phyloP scores from a whole-genome alignment of 768 basidiomycete species.

The Lyophyllum shimeji region DNA sequence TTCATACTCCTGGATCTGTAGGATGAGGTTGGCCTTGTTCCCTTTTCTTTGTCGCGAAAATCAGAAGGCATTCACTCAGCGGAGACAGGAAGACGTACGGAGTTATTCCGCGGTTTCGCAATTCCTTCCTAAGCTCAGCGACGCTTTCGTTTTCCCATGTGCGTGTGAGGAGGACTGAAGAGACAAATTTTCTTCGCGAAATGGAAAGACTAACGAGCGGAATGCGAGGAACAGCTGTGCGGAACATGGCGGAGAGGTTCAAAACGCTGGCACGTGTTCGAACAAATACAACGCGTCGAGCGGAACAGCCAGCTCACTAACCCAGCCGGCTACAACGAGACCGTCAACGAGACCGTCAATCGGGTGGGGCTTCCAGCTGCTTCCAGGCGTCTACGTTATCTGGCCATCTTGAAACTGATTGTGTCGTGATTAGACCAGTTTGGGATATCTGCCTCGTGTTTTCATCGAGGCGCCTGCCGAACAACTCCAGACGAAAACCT shows the following conservation, averaged over 20 bases:
- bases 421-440: conserved; percentile 2
- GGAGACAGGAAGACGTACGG: conserved; percentile 36
- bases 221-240: conserved; percentile 17
- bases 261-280: conserved; percentile 1
- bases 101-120: conserved; percentile 54
- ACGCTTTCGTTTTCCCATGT: conserved; percentile 56
- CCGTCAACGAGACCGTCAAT: background rate
- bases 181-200: conserved; percentile 39
- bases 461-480: conserved; percentile 39
- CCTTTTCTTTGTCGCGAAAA: conserved; percentile 43
- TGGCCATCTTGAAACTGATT: conserved; percentile 20
- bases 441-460: conserved; percentile 55
- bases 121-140: conserved; percentile 50
- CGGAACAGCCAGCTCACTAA: background rate
- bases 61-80: conserved; percentile 1
- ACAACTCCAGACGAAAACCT: conserved; percentile 16
- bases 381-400: conserved; percentile 1
- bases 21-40: conserved; percentile 55
- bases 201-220: conserved; percentile 11
- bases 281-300: background rate
- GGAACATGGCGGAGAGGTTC: conserved; percentile 20
- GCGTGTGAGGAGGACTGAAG: conserved; percentile 55
- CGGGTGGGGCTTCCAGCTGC: background rate
- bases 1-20: conserved; percentile 55
- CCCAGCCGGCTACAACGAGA: background rate